Evolutionary conservation across 2,329 filamentous ascomycete species (phyloP).

Genomic region (Claviceps quebecensis): DNA sequence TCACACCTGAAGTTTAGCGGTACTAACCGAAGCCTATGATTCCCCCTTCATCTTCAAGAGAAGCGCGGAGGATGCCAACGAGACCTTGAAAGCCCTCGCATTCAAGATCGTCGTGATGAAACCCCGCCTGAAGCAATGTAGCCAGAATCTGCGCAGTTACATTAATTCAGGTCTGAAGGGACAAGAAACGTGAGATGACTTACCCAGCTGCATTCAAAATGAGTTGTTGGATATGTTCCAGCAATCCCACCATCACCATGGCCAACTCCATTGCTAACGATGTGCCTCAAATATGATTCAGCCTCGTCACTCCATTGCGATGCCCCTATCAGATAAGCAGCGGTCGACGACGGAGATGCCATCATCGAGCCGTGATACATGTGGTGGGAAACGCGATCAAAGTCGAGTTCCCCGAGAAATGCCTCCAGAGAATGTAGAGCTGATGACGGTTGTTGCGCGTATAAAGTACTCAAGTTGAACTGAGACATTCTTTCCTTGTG

Average conservation of each 20-base stretch:
- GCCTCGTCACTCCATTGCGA: conserved; percentile 8
- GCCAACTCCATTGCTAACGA: neutral
- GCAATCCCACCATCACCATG: conserved; percentile 6
- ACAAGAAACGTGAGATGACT: neutral
- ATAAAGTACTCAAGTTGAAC: neutral
- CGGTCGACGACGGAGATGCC: conserved; percentile 9
- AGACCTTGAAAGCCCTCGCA: neutral
- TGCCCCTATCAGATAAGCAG: conserved; percentile 9
- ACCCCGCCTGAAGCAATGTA: conserved; percentile 3
- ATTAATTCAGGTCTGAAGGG: neutral
- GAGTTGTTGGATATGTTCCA: conserved; percentile 6
- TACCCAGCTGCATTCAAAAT: conserved; percentile 4
- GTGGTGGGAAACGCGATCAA: conserved; percentile 7
- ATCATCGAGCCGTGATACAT: conserved; percentile 9
- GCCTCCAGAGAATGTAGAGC: conserved; percentile 9
- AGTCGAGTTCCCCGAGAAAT: conserved; percentile 8
- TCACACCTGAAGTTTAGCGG: too few species aligned
- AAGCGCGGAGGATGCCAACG: neutral
- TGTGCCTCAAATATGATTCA: conserved; percentile 8
- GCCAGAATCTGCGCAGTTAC: neutral
- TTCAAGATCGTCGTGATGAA: conserved; percentile 1
- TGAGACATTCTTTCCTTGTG: neutral
- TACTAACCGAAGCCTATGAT: conserved; percentile 7
- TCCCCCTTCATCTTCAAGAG: conserved; percentile 2
- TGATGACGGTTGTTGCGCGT: neutral